Base-by-base conservation (phyloP, 805 yeast genomes). In the Candida pseudofarinosa region DNA sequence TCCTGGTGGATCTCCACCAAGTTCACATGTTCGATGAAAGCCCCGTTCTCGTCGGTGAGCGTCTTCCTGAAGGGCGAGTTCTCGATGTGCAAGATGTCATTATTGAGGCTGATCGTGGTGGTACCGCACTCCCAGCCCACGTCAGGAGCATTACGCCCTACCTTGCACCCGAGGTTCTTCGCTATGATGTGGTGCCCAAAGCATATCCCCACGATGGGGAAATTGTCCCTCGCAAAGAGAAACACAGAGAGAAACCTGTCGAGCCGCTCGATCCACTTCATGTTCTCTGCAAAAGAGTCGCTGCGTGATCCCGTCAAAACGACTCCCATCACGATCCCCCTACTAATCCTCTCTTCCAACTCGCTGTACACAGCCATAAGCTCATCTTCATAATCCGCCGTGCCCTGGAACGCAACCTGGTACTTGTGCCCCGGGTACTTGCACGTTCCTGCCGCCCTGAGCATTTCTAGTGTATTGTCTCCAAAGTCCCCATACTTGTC, bases 101-200 rank as follows among this genome's bases (percentile, higher is more conserved):
- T 62, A 45, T 79, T 79, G 16, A 82, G 48, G 4, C 63, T 46
- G 12, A 86, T 66, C 28, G 74, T 65, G 12, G 74, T 67, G 3
- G 77, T 67, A 0, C 95, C 90, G 18, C 76, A 65, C 60, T 89
- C 97, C 85, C 89, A 81, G 1, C 93, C 93, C 36, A 61, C 50
- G 1, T 73, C 73, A 7, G 58, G 42, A 4, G 50, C 37, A 58
- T 80, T 85, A 44, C 79, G 66, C 8, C 64, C 76, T 3, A 85
- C 85, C 37, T 61, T 62, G 18, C 77, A 75, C 2, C 88, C 91
- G 36, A 86, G 59, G 4, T 85, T 80, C 41, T 83, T 74, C 1
- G 80, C 82, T 13, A 88, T 60, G 18, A 87, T 71, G 58, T 88
- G 97, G 61, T 89, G 97, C 4, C 96, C 97, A 58, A 88, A 88